phyloP scores from a whole-genome alignment of 2,329 filamentous ascomycete genomes.

The Trichoderma gracile region DNA sequence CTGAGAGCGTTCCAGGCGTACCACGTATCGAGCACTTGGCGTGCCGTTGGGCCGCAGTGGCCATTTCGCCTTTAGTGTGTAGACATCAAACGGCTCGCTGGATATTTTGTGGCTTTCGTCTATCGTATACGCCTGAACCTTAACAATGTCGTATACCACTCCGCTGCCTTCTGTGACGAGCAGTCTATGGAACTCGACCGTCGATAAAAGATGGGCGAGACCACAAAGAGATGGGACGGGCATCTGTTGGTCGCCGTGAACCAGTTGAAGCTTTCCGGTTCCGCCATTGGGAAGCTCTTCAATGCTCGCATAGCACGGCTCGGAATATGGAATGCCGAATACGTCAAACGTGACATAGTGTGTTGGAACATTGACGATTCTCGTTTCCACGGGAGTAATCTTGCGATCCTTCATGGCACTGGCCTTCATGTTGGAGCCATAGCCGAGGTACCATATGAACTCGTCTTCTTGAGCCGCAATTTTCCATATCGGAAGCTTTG shows the following conservation, averaged over 20 bases:
- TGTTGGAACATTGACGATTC: constrained; percentile 20
- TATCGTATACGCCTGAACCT: constrained; percentile 8
- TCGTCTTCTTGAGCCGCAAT: neutral
- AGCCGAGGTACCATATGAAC: constrained; percentile 23
- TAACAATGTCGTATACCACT: constrained; percentile 21
- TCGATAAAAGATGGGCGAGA: constrained; percentile 13
- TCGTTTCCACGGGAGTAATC: constrained; percentile 18
- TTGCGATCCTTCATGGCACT: constrained; percentile 20
- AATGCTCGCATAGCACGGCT: constrained; percentile 24
- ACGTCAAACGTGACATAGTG: constrained; percentile 25
- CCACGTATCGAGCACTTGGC: constrained; percentile 23
- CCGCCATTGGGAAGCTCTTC: constrained; percentile 12
- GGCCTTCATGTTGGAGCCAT: constrained; percentile 26
- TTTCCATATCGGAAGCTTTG: constrained; percentile 10
- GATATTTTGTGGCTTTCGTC: neutral
- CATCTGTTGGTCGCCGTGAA: neutral
- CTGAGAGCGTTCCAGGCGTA: neutral
- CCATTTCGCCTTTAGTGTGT: constrained; percentile 23
- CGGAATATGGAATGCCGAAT: constrained; percentile 24
- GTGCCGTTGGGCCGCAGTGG: constrained; percentile 22
- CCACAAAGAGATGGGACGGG: constrained; percentile 22
- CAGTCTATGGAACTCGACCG: constrained; percentile 17
- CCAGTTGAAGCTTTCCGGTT: neutral
- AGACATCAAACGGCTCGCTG: neutral
- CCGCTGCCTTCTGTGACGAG: constrained; percentile 21